Evolutionary conservation across 2,329 filamentous ascomycete species (phyloP).

Genomic region (Hypomyces rosellus): DNA sequence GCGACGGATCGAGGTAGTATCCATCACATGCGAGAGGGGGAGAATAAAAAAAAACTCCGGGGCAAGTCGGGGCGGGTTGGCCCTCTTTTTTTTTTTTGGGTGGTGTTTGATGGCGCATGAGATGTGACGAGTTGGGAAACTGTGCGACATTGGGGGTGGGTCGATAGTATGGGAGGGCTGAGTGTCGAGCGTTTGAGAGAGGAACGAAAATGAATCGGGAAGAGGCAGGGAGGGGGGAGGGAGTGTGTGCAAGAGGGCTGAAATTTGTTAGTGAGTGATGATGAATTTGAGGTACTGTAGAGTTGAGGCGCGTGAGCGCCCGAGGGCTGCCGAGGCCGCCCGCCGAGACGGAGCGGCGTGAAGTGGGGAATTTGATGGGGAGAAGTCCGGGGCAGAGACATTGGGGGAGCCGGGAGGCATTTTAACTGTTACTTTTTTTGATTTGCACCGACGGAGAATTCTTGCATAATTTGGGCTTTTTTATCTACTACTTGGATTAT

Average conservation of each 20-base stretch:
- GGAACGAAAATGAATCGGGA: slow-evolving; percentile 24
- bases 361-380: background rate
- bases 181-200: background rate
- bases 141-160: too few species aligned
- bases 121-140: too few species aligned
- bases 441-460: too few species aligned
- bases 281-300: too few species aligned
- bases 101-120: too few species aligned
- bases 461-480: too few species aligned
- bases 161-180: too few species aligned
- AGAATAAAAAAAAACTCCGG: background rate
- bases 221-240: background rate
- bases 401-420: background rate
- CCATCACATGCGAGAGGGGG: background rate
- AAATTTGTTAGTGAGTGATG: too few species aligned
- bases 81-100: too few species aligned
- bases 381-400: background rate
- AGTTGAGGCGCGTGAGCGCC: too few species aligned
- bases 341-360: background rate
- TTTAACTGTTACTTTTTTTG: too few species aligned
- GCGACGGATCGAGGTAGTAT: background rate
- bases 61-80: background rate
- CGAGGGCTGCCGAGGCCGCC: background rate
- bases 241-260: background rate
- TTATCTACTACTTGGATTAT: too few species aligned